Conservation (phyloP, 345 rosid species). For the Camelina laxa region DNA sequence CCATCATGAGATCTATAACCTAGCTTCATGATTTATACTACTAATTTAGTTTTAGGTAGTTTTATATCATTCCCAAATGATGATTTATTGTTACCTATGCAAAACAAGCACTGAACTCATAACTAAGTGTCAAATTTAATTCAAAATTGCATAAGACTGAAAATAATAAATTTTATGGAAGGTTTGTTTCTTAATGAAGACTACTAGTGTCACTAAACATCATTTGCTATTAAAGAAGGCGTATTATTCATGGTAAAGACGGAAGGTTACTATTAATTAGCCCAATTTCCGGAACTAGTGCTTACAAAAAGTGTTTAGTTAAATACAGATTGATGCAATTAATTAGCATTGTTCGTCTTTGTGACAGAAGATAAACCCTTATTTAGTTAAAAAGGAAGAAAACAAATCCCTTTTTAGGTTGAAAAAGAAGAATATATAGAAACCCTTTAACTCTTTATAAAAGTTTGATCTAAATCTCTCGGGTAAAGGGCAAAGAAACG, state of each 20-base stretch:
- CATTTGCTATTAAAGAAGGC: slow-evolving; percentile 10
- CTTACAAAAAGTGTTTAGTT: slow-evolving; percentile 27
- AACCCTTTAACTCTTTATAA: slow-evolving; percentile 15
- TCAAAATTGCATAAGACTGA: not conserved
- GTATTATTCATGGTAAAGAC: slow-evolving; percentile 31
- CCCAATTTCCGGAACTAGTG: slow-evolving; percentile 45
- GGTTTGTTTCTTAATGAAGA: slow-evolving; percentile 1
- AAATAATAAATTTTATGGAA: not conserved
- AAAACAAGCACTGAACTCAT: not conserved
- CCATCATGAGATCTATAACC: slow-evolving; percentile 14
- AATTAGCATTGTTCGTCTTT: slow-evolving; percentile 22
- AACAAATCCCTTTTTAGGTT: slow-evolving; percentile 23
- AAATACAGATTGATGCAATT: slow-evolving; percentile 19
- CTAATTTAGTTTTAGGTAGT: not conserved
- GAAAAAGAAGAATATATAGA: slow-evolving; percentile 27
- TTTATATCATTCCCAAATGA: slow-evolving; percentile 29
- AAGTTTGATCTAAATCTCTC: slow-evolving; percentile 28
- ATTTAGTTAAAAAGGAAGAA: slow-evolving; percentile 17
- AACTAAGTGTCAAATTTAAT: not conserved
- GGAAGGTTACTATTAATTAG: slow-evolving; percentile 29
- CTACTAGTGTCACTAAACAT: slow-evolving; percentile 6
- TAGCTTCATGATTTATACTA: slow-evolving; percentile 26
- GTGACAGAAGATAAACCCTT: slow-evolving; percentile 32
- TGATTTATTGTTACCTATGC: slow-evolving; percentile 5
- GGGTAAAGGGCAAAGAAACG: slow-evolving; percentile 32